Evolutionary conservation across 176 grass and related monocot genomes (phyloP), one percentile per base, ranked within the genome.

Genomic region (Lolium perenne): DNA sequence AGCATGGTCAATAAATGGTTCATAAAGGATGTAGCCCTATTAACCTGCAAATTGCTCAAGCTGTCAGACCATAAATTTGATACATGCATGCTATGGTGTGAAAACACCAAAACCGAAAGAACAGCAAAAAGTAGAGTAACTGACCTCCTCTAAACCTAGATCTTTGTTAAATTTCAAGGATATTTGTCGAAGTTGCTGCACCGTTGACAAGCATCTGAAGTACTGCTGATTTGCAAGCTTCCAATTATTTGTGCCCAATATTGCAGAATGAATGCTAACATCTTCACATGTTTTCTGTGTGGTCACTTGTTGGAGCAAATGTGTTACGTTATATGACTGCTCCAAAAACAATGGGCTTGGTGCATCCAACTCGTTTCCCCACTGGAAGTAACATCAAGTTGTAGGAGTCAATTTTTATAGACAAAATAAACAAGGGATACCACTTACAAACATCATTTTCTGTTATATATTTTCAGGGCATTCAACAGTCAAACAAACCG

Each of bases 161-260:
- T 95, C 91, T 90, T 95, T 95, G 76, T 91, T 92, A 82, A 98
- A 98, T 79, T 90, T 94, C 60, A 92, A 77, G 48, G 91, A 95
- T 84, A 84, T 80, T 38, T 94, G 87, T 85, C 66, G 83, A 71
- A 98, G 83, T 85, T 92, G 90, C 58, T 95, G 89, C 82, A 98
- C 83, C 69, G 83, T 87, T 84, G 91, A 77, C 78, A 94, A 89
- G 78, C 91, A 93, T 92, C 89, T 92, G 79, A 98, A 98, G 62
- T 94, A 94, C 59, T 90, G 89, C 22, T 80, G 43, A 58, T 95
- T 98, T 86, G 90, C 84, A 87, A 49, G 70, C 74, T 91, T 92
- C 95, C 91, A 95, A 77, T 86, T 80, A 92, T 89, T 64, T 59
- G 77, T 72, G 72, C 64, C 87, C 81, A 83, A 76, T 75, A 69